phyloP scores from a whole-genome alignment of 345 rosid genomes.

The Draba incana region DNA sequence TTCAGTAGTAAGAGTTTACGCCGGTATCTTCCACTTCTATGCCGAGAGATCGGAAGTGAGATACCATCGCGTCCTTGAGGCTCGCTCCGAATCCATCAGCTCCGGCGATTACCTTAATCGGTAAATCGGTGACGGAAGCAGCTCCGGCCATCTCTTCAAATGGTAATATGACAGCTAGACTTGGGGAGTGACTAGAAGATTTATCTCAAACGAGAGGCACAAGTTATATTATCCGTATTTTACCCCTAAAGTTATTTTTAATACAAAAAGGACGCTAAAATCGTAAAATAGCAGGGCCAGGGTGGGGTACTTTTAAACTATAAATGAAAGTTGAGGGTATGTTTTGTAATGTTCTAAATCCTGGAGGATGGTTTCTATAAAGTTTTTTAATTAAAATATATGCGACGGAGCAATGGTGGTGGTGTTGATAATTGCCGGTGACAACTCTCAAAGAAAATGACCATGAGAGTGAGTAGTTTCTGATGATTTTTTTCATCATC shows the following conservation, averaged over 20 bases:
- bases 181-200: neutral
- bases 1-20: conserved; percentile 75
- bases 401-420: conserved; percentile 14
- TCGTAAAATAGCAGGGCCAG: neutral
- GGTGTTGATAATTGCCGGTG: conserved; percentile 5
- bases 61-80: conserved; percentile 67
- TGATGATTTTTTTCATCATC: neutral
- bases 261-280: too few species aligned
- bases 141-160: conserved; percentile 36
- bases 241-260: neutral
- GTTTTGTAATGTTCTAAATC: neutral
- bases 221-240: too few species aligned
- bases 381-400: neutral
- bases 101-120: conserved; percentile 62
- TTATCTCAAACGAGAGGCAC: too few species aligned
- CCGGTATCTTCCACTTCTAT: conserved; percentile 85
- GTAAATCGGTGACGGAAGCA: conserved; percentile 25
- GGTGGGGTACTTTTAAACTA: neutral
- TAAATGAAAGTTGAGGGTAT: neutral
- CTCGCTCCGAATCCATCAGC: conserved; percentile 68
- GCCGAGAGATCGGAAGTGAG: conserved; percentile 76
- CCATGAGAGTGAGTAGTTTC: conserved; percentile 22
- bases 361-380: neutral
- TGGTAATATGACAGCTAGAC: neutral
- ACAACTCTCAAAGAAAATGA: conserved; percentile 29